Evolutionary conservation across 768 basidiomycete species (phyloP).

Genomic region (Punctularia strigosozonata): DNA sequence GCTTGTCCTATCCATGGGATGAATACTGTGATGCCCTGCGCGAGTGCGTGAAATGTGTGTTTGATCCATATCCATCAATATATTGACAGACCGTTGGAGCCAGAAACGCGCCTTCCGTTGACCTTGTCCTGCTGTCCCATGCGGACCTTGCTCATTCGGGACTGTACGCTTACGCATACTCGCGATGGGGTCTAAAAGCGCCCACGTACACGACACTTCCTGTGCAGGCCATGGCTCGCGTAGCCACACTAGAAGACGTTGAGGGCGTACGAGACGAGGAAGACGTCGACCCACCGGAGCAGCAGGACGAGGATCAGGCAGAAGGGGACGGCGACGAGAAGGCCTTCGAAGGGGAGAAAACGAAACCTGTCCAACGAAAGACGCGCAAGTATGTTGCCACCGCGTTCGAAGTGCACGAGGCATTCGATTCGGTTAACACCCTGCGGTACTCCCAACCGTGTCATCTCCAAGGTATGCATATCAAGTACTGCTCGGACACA

Average conservation of each 20-base stretch:
- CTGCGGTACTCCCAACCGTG: slow-evolving; percentile 93
- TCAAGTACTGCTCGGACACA: too few relatives aligned
- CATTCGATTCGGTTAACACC: slow-evolving; percentile 86
- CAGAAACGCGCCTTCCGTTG: slow-evolving; percentile 73
- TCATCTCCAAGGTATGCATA: slow-evolving; percentile 81
- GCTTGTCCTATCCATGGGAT: slow-evolving; percentile 35
- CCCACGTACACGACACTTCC: slow-evolving; percentile 92
- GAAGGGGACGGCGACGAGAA: slow-evolving; percentile 12
- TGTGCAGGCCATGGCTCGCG: slow-evolving; percentile 90
- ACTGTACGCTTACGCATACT: slow-evolving; percentile 85
- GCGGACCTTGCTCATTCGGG: slow-evolving; percentile 85
- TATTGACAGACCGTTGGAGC: slow-evolving; percentile 4
- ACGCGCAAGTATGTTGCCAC: slow-evolving; percentile 68
- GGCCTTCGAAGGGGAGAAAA: slow-evolving; percentile 17
- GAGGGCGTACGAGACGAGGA: slow-evolving; percentile 73
- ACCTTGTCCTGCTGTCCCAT: slow-evolving; percentile 89
- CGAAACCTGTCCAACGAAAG: slow-evolving; percentile 12
- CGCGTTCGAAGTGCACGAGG: slow-evolving; percentile 77
- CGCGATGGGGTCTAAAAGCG: slow-evolving; percentile 78
- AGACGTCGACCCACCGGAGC: too few relatives aligned
- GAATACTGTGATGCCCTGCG: slow-evolving; percentile 54
- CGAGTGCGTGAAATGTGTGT: slow-evolving; percentile 35
- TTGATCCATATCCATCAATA: not conserved
- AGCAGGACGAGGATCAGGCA: slow-evolving; percentile 16
- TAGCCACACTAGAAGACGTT: slow-evolving; percentile 81